Evolutionary conservation across 768 basidiomycete genomes (phyloP).

Genomic region (Boletus reticulatus): DNA sequence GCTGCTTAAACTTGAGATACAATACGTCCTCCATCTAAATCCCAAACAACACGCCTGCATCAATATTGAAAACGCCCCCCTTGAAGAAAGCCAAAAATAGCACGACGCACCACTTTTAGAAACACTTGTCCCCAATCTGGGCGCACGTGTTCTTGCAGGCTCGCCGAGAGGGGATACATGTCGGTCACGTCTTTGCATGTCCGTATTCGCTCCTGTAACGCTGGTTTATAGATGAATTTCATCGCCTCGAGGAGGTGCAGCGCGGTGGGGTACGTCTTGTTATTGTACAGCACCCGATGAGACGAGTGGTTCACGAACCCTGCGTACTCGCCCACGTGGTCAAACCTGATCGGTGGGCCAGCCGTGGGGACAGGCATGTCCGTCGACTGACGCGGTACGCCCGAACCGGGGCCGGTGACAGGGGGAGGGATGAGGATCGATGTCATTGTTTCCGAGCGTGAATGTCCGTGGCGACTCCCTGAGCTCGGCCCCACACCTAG

Average conservation of each 20-base stretch:
- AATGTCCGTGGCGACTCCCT: slow-evolving; percentile 11
- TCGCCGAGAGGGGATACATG: slow-evolving; percentile 35
- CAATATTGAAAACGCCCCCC: not conserved
- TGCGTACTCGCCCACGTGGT: slow-evolving; percentile 39
- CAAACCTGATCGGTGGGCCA: slow-evolving; percentile 37
- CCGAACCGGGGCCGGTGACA: not conserved
- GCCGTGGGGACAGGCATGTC: slow-evolving; percentile 17
- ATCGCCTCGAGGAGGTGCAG: slow-evolving; percentile 76
- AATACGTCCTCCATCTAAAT: slow-evolving; percentile 63
- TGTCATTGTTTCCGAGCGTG: slow-evolving; percentile 19
- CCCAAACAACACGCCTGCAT: too few species aligned
- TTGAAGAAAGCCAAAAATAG: not conserved
- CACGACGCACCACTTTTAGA: slow-evolving; percentile 44
- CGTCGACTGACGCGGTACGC: not conserved
- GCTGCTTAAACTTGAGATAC: slow-evolving; percentile 68
- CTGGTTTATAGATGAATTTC: slow-evolving; percentile 56
- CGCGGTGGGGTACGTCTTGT: slow-evolving; percentile 62
- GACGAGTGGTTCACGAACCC: slow-evolving; percentile 68
- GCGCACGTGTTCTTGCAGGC: slow-evolving; percentile 38
- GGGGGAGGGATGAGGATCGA: slow-evolving; percentile 25
- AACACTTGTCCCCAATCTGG: slow-evolving; percentile 57
- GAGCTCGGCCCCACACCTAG: slow-evolving; percentile 8
- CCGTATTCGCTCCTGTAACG: slow-evolving; percentile 58
- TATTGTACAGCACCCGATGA: slow-evolving; percentile 55
- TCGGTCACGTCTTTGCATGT: slow-evolving; percentile 37